Conservation (phyloP, 176 grass and related monocot species). For the Hordeum marinum region DNA sequence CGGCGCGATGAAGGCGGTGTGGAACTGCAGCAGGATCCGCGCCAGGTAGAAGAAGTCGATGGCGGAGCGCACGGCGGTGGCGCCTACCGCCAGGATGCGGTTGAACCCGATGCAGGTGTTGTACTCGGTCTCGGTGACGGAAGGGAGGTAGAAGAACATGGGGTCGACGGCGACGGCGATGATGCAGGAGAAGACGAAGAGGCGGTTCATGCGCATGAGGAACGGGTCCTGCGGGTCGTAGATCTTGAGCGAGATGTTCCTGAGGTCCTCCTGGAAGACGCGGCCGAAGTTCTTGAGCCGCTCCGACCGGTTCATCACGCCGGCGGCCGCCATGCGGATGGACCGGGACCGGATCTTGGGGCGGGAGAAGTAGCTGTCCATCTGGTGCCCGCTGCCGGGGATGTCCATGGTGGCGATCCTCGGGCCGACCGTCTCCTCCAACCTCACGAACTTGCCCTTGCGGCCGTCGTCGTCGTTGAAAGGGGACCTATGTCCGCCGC, state of each 20-base stretch:
- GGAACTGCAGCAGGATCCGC: constrained; percentile 75
- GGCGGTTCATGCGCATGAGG: constrained; percentile 62
- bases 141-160: constrained; percentile 73
- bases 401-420: constrained; percentile 24
- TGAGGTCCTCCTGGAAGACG: constrained; percentile 74
- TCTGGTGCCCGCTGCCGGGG: constrained; percentile 25
- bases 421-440: constrained; percentile 23
- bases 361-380: constrained; percentile 50
- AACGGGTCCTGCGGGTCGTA: constrained; percentile 83
- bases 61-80: constrained; percentile 48
- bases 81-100: constrained; percentile 24
- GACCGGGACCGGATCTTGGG: constrained; percentile 48
- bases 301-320: constrained; percentile 53
- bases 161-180: constrained; percentile 72
- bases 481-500: constrained; percentile 18
- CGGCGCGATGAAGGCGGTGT: constrained; percentile 79
- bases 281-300: constrained; percentile 56
- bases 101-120: constrained; percentile 74
- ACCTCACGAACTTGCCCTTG: constrained; percentile 57
- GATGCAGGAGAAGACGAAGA: constrained; percentile 64
- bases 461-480: constrained; percentile 53
- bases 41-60: constrained; percentile 71
- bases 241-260: constrained; percentile 52
- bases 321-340: constrained; percentile 31
- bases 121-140: constrained; percentile 20